Conservation (phyloP, 305 asterid species). For the Rubia peregrina region DNA sequence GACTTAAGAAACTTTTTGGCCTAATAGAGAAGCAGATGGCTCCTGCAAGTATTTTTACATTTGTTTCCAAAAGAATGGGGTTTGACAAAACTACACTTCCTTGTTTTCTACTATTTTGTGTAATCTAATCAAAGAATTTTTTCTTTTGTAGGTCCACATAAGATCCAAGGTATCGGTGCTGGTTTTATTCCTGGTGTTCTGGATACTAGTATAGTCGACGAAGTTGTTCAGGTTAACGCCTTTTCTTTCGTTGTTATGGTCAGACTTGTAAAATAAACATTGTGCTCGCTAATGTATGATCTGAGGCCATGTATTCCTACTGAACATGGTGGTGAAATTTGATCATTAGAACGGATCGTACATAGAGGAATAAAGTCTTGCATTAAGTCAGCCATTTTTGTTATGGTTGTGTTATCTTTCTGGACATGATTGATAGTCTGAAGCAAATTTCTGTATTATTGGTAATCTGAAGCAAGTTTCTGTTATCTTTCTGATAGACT, state of each 20-base stretch:
- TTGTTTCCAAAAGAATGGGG: neutral
- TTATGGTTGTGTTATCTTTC: neutral
- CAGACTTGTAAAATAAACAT: neutral
- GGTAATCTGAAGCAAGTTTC: neutral
- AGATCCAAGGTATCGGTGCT: conserved; percentile 98
- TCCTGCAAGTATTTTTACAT: neutral
- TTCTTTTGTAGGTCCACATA: conserved; percentile 62
- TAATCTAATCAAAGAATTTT: conserved; percentile 15
- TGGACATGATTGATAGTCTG: neutral
- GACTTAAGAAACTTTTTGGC: neutral
- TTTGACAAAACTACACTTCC: neutral
- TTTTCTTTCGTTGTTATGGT: neutral
- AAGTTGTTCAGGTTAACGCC: conserved; percentile 75
- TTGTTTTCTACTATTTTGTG: neutral
- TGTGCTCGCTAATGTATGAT: neutral
- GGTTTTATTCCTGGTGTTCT: conserved; percentile 81
- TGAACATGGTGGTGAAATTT: neutral
- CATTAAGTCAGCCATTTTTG: neutral
- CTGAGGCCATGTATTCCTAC: neutral
- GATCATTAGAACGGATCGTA: neutral
- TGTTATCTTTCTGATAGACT: neutral
- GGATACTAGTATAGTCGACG: conserved; percentile 62
- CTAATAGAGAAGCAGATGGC: neutral
- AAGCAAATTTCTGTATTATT: neutral
- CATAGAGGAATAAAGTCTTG: neutral